A percentile compares a stretch with the other conserved stretches of the same genome.
Evolutionary conservation across 2,329 filamentous ascomycete genomes (phyloP).

Genomic region (Penicillium italicum): DNA sequence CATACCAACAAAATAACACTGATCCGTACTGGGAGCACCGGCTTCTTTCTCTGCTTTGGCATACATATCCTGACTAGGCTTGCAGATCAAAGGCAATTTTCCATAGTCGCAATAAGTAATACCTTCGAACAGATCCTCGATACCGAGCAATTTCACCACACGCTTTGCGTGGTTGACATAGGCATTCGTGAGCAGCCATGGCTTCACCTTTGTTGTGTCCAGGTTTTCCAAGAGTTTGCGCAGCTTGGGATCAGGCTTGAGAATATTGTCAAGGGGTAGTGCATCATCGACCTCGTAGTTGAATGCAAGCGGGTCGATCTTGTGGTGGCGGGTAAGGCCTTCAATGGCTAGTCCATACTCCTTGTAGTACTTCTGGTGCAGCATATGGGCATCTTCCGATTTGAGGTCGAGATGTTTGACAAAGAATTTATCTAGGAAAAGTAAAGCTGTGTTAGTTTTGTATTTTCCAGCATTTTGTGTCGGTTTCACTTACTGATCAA

Average conservation of each 20-base stretch:
- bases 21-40: conserved; percentile 60
- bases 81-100: conserved; percentile 71
- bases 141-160: conserved; percentile 72
- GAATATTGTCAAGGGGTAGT: conserved; percentile 77
- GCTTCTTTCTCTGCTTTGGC: conserved; percentile 85
- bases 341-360: conserved; percentile 97
- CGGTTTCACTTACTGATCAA: conserved; percentile 58
- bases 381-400: conserved; percentile 72
- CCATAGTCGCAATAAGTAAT: conserved; percentile 93
- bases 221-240: conserved; percentile 75
- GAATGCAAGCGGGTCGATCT: conserved; percentile 92
- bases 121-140: conserved; percentile 90
- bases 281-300: conserved; percentile 94
- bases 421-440: conserved; percentile 55
- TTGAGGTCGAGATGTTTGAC: conserved; percentile 68
- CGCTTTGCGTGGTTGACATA: conserved; percentile 83
- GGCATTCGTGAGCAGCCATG: conserved; percentile 96
- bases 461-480: background rate
- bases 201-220: conserved; percentile 74
- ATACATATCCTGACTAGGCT: conserved; percentile 79
- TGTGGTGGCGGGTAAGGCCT: conserved; percentile 86
- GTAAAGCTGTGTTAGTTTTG: background rate
- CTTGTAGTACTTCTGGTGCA: conserved; percentile 90
- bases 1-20: conserved; percentile 92
- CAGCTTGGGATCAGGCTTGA: conserved; percentile 72